These are phyloP conservation scores for Leccinum uliginosum DNA, from an alignment of 768 basidiomycete species.

Conservation along the genomic window DNA sequence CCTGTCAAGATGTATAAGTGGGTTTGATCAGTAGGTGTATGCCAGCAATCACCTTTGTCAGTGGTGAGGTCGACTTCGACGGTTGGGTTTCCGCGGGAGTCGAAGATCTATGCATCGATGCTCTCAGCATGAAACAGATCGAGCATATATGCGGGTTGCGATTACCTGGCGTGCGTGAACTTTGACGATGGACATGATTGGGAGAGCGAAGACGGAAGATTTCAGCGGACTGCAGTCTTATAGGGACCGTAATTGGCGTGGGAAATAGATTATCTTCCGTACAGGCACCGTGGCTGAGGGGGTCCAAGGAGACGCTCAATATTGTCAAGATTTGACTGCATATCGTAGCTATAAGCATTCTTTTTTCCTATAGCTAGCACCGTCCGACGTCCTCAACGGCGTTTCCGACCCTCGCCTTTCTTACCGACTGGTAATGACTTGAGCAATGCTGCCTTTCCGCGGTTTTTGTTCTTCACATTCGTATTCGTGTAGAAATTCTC, in stretches of 20 bases:
- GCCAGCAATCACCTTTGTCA: slow-evolving; percentile 59
- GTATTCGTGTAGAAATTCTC: slow-evolving; percentile 83
- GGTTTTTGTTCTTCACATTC: slow-evolving; percentile 87
- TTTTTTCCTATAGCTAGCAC: slow-evolving; percentile 13
- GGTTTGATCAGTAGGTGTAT: slow-evolving; percentile 7
- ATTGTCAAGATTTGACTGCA: neutral
- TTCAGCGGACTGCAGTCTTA: slow-evolving; percentile 16
- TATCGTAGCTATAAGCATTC: slow-evolving; percentile 7
- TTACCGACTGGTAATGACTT: slow-evolving; percentile 54
- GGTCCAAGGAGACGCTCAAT: neutral
- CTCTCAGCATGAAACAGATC: slow-evolving; percentile 10
- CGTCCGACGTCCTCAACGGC: slow-evolving; percentile 19
- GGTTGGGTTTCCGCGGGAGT: slow-evolving; percentile 97
- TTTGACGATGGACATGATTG: slow-evolving; percentile 87
- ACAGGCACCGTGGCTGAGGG: too few relatives aligned
- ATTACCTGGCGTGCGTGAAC: slow-evolving; percentile 88
- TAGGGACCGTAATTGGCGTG: slow-evolving; percentile 22
- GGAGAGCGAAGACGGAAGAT: slow-evolving; percentile 22
- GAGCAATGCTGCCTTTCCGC: slow-evolving; percentile 57
- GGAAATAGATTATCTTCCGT: slow-evolving; percentile 37
- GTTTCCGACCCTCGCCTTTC: slow-evolving; percentile 39
- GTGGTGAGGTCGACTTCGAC: slow-evolving; percentile 93
- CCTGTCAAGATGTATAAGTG: slow-evolving; percentile 44
- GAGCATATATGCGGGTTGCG: neutral
- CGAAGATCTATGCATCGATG: slow-evolving; percentile 74